A percentile compares a stretch with the other conserved stretches of the same genome.
Evolutionary conservation across 116 monocot genomes (phyloP).

Genomic region (Dioscorea cayenensis): DNA sequence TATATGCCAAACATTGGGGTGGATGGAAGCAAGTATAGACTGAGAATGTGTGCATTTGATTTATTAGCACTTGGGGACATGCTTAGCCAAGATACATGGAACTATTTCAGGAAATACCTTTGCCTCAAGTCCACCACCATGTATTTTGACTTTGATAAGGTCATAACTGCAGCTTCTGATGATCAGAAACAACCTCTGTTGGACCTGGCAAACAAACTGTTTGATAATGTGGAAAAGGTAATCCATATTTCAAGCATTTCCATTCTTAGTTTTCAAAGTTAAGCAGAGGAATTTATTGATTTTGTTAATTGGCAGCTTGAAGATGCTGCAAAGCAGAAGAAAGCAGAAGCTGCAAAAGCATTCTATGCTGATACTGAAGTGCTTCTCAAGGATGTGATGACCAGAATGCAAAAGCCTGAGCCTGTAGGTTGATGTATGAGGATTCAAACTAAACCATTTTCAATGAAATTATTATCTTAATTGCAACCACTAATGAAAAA

Average conservation of each 20-base stretch:
- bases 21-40: conserved; percentile 33
- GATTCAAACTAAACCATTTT: too few relatives aligned
- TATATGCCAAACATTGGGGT: conserved; percentile 64
- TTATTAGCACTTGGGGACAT: conserved; percentile 66
- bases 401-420: conserved; percentile 31
- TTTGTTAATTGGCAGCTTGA: conserved; percentile 32
- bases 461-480: too few relatives aligned
- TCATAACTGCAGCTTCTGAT: conserved; percentile 50
- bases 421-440: too few relatives aligned
- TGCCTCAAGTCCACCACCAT: conserved; percentile 71
- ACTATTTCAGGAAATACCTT: conserved; percentile 60
- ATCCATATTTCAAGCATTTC: not conserved
- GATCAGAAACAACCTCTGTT: conserved; percentile 46
- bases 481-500: too few relatives aligned
- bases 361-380: conserved; percentile 36
- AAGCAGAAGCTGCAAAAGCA: conserved; percentile 20
- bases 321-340: conserved; percentile 52
- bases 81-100: conserved; percentile 49
- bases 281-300: not conserved
- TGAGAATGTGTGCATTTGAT: conserved; percentile 69
- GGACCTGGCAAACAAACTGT: conserved; percentile 59
- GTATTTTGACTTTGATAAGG: conserved; percentile 85
- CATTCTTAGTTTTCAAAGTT: not conserved
- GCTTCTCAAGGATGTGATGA: conserved; percentile 64
- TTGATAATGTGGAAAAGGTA: conserved; percentile 71